Evolutionary conservation across 257 asterid genomes (phyloP), one percentile per base, ranked within the genome.

Genomic region (Jacaranda copaia): DNA sequence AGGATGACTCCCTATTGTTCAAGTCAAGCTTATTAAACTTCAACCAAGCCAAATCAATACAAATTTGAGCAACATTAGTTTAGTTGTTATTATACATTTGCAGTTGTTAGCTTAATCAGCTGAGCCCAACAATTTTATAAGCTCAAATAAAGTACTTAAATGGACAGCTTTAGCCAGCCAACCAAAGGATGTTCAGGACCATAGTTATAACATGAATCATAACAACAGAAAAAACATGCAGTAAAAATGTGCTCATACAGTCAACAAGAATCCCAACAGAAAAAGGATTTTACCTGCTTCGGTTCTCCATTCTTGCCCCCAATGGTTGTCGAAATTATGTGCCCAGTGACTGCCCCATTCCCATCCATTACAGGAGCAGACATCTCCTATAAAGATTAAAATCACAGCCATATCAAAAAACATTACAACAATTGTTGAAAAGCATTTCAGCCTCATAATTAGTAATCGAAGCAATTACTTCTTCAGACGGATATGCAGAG

Each of bases 251-350:
- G 59, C 70, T 63, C 69, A 52, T 39, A 11, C 67, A 36, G 53
- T 69, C 52, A 57, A 55, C 36, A 42, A 51, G 40, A 61, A 48
- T 68, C 72, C n/a, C 16, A 40, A 76, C 35, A 77, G 11, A 63
- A 18, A 25, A 56, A 73, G 57, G 19, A 57, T 45, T 49, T 74
- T 69, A 93, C 98, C 97, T 89, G 97, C 89, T 93, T 93, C 38
- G 96, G 98, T 74, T 93, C 96, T 83, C 97, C 98, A 88, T 93
- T 90, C 87, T 91, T 93, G 73, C 98, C 97, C 69, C 98, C 98
- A 57, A 93, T 91, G 75, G 97, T 91, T 70, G 96, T 90, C 38
- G 97, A 91, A 80, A 93, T 93, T 82, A 93, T 91, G 85, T 93
- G 96, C 64, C 98, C 98, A 8, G 97, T 93, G 18, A 93, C 92